Conservation (phyloP, 1,284 basidiomycete genomes). For the Coniferiporia sulphurascens region DNA sequence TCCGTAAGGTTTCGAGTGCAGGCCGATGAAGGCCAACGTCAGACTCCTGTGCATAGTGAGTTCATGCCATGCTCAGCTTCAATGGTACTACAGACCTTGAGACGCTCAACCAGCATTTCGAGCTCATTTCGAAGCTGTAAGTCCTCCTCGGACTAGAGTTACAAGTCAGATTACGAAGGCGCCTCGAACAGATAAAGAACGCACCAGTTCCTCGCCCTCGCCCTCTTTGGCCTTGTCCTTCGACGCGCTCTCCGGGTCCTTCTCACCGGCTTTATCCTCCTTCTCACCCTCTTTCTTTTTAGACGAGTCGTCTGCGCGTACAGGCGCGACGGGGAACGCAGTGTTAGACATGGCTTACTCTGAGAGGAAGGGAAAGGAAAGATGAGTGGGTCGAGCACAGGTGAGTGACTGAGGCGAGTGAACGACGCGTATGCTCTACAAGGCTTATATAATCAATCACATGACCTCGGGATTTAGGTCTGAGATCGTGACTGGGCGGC, state of each 20-base stretch:
- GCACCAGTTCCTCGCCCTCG: slow-evolving; percentile 84
- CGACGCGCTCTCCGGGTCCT: slow-evolving; percentile 44
- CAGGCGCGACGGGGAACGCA: slow-evolving; percentile 28
- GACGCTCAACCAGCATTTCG: slow-evolving; percentile 94
- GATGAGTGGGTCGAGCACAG: background rate
- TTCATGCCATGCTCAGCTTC: slow-evolving; percentile 13
- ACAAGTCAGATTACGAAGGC: background rate
- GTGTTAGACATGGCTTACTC: slow-evolving; percentile 11
- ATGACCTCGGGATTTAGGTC: background rate
- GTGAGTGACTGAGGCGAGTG: background rate
- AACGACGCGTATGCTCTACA: slow-evolving; percentile 13
- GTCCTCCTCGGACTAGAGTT: slow-evolving; percentile 86
- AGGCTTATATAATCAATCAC: slow-evolving; percentile 4
- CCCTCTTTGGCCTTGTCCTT: slow-evolving; percentile 45
- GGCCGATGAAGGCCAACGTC: slow-evolving; percentile 83
- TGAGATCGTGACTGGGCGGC: background rate
- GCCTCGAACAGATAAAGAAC: background rate
- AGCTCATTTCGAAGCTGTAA: slow-evolving; percentile 91
- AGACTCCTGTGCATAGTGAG: slow-evolving; percentile 60
- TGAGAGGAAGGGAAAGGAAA: background rate
- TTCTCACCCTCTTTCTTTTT: slow-evolving; percentile 56
- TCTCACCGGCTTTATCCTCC: slow-evolving; percentile 27
- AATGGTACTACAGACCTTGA: slow-evolving; percentile 58
- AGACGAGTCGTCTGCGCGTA: slow-evolving; percentile 69
- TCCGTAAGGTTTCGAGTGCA: slow-evolving; percentile 91